Conservation (phyloP, 2,329 filamentous ascomycete genomes). For the Neonectria hederae region DNA sequence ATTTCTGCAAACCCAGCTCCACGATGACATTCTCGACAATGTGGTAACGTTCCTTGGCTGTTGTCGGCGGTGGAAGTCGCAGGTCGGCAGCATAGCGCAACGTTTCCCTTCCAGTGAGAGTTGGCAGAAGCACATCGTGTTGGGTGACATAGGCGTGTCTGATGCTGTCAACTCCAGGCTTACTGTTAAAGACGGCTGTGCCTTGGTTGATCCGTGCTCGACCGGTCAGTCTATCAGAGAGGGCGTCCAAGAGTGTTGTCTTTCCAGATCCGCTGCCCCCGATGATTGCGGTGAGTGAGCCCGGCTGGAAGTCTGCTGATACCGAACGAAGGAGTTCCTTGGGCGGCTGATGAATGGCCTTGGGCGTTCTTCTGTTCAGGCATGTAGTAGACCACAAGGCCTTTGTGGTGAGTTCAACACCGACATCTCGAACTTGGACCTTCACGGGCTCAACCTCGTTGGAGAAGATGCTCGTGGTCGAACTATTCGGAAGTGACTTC, state of each 20-base stretch:
- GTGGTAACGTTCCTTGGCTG: slow-evolving; percentile 62
- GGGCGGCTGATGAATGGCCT: slow-evolving; percentile 35
- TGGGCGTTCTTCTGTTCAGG: slow-evolving; percentile 47
- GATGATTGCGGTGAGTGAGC: slow-evolving; percentile 75
- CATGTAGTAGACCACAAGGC: slow-evolving; percentile 58
- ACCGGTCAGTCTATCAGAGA: slow-evolving; percentile 72
- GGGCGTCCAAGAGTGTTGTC: slow-evolving; percentile 74
- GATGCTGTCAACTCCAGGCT: slow-evolving; percentile 59
- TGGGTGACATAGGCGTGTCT: slow-evolving; percentile 78
- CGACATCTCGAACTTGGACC: slow-evolving; percentile 61
- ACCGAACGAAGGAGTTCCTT: slow-evolving; percentile 69
- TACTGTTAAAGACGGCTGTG: slow-evolving; percentile 67
- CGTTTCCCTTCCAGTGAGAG: slow-evolving; percentile 77
- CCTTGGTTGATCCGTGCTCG: slow-evolving; percentile 60
- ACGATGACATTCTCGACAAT: slow-evolving; percentile 79
- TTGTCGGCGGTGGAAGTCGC: slow-evolving; percentile 70
- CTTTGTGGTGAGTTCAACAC: slow-evolving; percentile 64
- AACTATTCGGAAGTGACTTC: not conserved
- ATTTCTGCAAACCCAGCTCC: slow-evolving; percentile 78
- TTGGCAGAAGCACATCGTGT: slow-evolving; percentile 77
- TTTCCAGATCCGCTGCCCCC: slow-evolving; percentile 78
- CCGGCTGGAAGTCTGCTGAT: slow-evolving; percentile 67
- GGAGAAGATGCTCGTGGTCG: slow-evolving; percentile 45
- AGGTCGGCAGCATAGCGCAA: slow-evolving; percentile 76
- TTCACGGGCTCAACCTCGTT: slow-evolving; percentile 62